Percentiles rank a stretch among this genome's conserved stretches.
phyloP scores from a whole-genome alignment of 192 early-diverging fungal species.

The Coemansia sp. region DNA sequence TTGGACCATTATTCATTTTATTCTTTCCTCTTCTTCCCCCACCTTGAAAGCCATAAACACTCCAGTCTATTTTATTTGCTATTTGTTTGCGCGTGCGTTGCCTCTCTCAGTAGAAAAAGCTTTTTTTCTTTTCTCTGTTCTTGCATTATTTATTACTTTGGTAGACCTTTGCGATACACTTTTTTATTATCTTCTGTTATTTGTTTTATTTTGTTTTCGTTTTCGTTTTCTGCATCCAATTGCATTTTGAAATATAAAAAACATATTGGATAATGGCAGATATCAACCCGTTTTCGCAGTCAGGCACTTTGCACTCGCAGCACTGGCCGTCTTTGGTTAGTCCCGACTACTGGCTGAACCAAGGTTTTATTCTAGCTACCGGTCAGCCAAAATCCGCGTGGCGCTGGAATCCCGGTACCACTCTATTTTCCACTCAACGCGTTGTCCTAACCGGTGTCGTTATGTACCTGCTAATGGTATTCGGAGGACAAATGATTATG shows the following conservation, averaged over 20 bases:
- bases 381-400: slow-evolving; percentile 55
- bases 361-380: slow-evolving; percentile 41
- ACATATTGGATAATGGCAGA: slow-evolving; percentile 32
- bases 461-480: slow-evolving; percentile 77
- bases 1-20: background rate
- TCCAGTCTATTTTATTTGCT: background rate
- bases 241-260: slow-evolving; percentile 6
- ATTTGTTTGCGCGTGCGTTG: background rate
- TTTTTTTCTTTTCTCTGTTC: background rate
- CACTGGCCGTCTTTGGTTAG: slow-evolving; percentile 58
- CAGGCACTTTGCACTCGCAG: slow-evolving; percentile 52
- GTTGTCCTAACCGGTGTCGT: slow-evolving; percentile 52
- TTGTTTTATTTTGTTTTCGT: slow-evolving; percentile 9
- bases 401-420: slow-evolving; percentile 56
- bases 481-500: slow-evolving; percentile 78
- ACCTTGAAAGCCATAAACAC: background rate
- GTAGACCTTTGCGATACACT: background rate
- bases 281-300: slow-evolving; percentile 50
- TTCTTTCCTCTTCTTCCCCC: background rate
- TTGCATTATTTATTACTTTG: slow-evolving; percentile 3
- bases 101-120: background rate
- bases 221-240: slow-evolving; percentile 3
- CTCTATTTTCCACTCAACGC: slow-evolving; percentile 52
- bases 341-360: slow-evolving; percentile 58
- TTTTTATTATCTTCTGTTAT: background rate